Evolutionary conservation across 2,329 filamentous ascomycete genomes (phyloP).

Genomic region (Didymellaceae sp.): DNA sequence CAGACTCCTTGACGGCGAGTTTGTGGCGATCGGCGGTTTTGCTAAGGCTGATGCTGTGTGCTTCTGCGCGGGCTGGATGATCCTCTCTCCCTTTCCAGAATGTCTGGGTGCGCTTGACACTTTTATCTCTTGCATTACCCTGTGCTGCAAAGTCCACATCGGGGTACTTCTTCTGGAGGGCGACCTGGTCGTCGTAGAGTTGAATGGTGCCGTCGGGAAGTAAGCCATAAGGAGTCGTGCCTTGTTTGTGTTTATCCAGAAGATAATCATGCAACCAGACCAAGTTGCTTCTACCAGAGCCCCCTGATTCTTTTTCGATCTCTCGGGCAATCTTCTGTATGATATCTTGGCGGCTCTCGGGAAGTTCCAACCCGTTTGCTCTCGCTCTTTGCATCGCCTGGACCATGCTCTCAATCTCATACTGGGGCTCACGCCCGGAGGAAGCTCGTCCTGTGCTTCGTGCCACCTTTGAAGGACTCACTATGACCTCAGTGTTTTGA

Average conservation of each 20-base stretch:
- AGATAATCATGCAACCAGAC: constrained; percentile 30
- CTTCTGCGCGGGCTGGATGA: constrained; percentile 16
- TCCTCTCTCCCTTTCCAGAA: neutral
- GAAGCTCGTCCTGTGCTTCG: constrained; percentile 22
- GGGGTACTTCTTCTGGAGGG: constrained; percentile 21
- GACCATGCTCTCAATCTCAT: constrained; percentile 38
- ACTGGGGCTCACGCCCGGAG: constrained; percentile 36
- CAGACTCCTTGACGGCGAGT: constrained; percentile 8
- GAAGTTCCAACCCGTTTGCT: constrained; percentile 32
- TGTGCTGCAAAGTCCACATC: constrained; percentile 15
- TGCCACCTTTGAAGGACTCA: constrained; percentile 17
- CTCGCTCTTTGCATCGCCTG: constrained; percentile 30
- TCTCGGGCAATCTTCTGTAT: constrained; percentile 39
- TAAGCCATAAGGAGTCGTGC: constrained; percentile 30
- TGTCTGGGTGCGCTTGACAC: neutral
- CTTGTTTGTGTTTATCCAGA: constrained; percentile 25
- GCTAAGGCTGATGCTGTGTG: neutral
- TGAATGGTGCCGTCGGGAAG: constrained; percentile 18
- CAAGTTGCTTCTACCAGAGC: constrained; percentile 24
- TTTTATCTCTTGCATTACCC: neutral
- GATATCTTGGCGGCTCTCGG: constrained; percentile 33
- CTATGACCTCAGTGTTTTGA: constrained; percentile 60
- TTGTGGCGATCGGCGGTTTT: constrained; percentile 7
- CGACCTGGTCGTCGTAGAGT: constrained; percentile 7
- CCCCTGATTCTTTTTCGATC: constrained; percentile 24